Conservation (phyloP, 352 stramenopile species). For the Thraustotheca clavata region DNA sequence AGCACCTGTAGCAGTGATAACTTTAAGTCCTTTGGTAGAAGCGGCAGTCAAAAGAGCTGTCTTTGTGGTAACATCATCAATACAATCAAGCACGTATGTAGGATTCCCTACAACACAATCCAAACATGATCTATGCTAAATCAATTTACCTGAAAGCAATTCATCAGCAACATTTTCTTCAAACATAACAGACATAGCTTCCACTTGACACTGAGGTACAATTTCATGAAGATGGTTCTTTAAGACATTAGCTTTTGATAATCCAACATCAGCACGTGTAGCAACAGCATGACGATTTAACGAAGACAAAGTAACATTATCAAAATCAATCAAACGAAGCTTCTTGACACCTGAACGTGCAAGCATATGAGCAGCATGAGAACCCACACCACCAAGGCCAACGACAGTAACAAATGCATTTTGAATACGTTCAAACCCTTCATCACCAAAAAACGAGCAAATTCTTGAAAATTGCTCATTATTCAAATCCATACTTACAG, state of each 20-base stretch:
- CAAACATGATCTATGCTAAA: neutral
- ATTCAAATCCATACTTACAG: conserved; percentile 30
- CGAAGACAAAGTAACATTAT: conserved; percentile 98
- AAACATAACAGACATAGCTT: conserved; percentile 89
- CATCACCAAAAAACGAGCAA: conserved; percentile 90
- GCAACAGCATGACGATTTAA: conserved; percentile 98
- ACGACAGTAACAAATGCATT: conserved; percentile 92
- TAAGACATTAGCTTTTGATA: conserved; percentile 88
- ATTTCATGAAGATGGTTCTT: conserved; percentile 67
- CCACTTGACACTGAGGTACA: conserved; percentile 77
- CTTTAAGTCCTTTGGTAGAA: conserved; percentile 58
- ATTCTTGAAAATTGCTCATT: conserved; percentile 89
- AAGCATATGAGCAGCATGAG: conserved; percentile 96
- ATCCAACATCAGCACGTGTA: conserved; percentile 93
- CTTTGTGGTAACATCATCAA: conserved; percentile 99
- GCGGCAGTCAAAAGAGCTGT: conserved; percentile 89
- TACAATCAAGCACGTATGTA: conserved; percentile 97
- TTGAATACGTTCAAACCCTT: conserved; percentile 86
- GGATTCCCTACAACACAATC: conserved; percentile 35
- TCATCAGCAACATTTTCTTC: conserved; percentile 56
- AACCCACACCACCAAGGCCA: conserved; percentile 95
- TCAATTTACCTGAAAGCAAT: conserved; percentile 51
- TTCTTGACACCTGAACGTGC: conserved; percentile 91
- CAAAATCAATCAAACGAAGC: conserved; percentile 98
- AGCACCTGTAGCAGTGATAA: conserved; percentile 87